phyloP scores from a whole-genome alignment of 495 filamentous ascomycete species.

The Penicillium coffeae region DNA sequence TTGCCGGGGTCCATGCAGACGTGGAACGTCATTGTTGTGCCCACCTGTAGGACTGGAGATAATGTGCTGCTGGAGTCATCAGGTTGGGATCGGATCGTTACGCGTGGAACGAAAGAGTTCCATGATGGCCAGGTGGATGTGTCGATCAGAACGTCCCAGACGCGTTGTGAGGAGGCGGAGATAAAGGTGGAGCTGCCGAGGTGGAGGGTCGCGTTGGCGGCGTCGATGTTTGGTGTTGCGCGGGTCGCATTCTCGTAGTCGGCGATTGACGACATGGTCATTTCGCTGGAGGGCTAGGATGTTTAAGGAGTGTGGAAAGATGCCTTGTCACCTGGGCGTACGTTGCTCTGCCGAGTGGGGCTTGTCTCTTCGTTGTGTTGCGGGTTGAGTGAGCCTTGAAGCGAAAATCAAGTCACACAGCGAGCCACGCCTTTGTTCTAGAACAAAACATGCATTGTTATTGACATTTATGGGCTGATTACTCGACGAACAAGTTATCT shows the following conservation, averaged over 20 bases:
- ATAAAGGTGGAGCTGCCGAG: conserved; percentile 34
- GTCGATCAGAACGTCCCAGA: conserved; percentile 37
- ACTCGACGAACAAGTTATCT: too few species aligned
- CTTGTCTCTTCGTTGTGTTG: too few species aligned
- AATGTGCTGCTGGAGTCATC: conserved; percentile 5
- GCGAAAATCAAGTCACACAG: too few species aligned
- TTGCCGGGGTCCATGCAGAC: conserved; percentile 40
- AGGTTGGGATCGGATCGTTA: conserved; percentile 39
- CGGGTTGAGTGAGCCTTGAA: too few species aligned
- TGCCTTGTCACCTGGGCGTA: too few species aligned
- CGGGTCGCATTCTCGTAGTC: conserved; percentile 22
- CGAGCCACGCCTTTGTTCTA: too few species aligned
- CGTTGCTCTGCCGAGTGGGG: too few species aligned
- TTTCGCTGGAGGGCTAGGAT: not conserved
- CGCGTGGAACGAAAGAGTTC: conserved; percentile 42
- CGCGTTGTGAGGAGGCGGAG: conserved; percentile 26
- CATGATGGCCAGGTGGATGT: conserved; percentile 42
- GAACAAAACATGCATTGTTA: too few species aligned
- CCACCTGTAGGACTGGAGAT: conserved; percentile 30
- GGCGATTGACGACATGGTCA: conserved; percentile 9
- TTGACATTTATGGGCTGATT: too few species aligned
- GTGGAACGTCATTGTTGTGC: conserved; percentile 39
- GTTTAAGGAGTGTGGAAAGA: too few species aligned
- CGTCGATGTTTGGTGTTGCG: conserved; percentile 32
- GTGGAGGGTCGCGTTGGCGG: conserved; percentile 25